A percentile compares a stretch with the other conserved stretches of the same genome.
Conservation (phyloP, 805 yeast species). For the Brettanomyces nanus region DNA sequence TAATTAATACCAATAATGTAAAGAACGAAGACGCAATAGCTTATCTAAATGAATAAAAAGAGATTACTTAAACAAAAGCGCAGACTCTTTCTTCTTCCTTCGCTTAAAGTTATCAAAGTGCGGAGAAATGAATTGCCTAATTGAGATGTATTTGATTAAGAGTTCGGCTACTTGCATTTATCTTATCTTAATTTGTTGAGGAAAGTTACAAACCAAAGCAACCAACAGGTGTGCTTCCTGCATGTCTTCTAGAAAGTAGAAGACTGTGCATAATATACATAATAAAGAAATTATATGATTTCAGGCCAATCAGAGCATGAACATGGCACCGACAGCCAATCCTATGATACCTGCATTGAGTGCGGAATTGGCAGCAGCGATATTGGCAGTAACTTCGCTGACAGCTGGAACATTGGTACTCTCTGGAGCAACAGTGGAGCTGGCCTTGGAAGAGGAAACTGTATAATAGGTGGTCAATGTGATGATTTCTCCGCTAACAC, state of each 20-base stretch:
- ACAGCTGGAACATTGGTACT: neutral
- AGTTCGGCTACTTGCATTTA: too few species aligned
- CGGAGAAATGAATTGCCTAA: too few species aligned
- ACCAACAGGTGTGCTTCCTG: too few species aligned
- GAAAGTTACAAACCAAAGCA: neutral
- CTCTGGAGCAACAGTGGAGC: slow-evolving; percentile 1
- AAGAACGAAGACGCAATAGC: too few species aligned
- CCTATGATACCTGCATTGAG: slow-evolving; percentile 2
- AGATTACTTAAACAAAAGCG: too few species aligned
- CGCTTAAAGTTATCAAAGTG: too few species aligned
- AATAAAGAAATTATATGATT: neutral
- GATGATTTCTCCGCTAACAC: slow-evolving; percentile 18
- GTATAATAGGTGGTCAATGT: slow-evolving; percentile 18
- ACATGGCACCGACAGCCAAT: neutral
- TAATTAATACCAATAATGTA: too few species aligned
- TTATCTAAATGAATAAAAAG: too few species aligned
- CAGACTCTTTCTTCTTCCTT: too few species aligned
- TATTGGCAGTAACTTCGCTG: neutral
- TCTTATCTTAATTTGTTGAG: neutral
- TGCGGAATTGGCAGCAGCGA: neutral
- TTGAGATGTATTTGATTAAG: too few species aligned
- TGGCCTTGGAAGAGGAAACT: slow-evolving; percentile 6
- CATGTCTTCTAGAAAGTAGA: too few species aligned
- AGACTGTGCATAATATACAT: too few species aligned
- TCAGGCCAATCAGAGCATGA: neutral